A percentile compares a stretch with the other conserved stretches of the same genome.
Conservation (phyloP, 1,284 basidiomycete genomes). For the Ustilago trichophora region DNA sequence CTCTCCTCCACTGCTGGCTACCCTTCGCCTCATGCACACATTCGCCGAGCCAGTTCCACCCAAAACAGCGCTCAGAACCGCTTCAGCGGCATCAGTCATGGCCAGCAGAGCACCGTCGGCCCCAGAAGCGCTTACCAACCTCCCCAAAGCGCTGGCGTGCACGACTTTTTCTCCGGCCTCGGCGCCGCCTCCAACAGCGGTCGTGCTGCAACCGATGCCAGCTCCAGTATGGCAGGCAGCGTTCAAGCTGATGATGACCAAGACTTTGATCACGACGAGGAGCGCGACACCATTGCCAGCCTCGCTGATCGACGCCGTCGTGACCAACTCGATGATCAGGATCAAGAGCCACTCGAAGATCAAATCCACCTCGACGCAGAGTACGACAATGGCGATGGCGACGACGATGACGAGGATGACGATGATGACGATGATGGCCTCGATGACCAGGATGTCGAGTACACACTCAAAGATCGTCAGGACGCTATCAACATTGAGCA, state of each 20-base stretch:
- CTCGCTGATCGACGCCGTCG: slow-evolving; percentile 38
- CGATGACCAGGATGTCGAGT: slow-evolving; percentile 74
- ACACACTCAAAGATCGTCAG: slow-evolving; percentile 94
- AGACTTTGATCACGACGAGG: slow-evolving; percentile 43
- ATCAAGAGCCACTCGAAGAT: slow-evolving; percentile 12
- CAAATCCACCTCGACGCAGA: slow-evolving; percentile 30
- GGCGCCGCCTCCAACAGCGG: slow-evolving; percentile 20
- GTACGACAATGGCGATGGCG: slow-evolving; percentile 10
- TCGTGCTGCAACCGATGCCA: slow-evolving; percentile 25
- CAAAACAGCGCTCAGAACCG: slow-evolving; percentile 22
- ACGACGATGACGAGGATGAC: slow-evolving; percentile 28
- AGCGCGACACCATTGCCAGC: slow-evolving; percentile 53
- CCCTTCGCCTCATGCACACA: slow-evolving; percentile 56
- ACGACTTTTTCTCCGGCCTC: slow-evolving; percentile 45
- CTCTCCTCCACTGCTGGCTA: slow-evolving; percentile 24
- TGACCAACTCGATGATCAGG: slow-evolving; percentile 18
- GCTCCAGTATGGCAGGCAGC: slow-evolving; percentile 49
- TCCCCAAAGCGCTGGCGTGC: slow-evolving; percentile 2
- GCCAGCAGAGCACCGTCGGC: slow-evolving; percentile 36
- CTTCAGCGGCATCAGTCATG: slow-evolving; percentile 33
- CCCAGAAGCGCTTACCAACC: slow-evolving; percentile 25
- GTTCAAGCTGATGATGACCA: slow-evolving; percentile 12
- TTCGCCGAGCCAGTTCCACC: slow-evolving; percentile 36
- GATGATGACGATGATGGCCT: slow-evolving; percentile 37
- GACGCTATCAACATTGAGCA: slow-evolving; percentile 97